Conservation (phyloP, 257 asterid species). For the Mitragyna speciosa region DNA sequence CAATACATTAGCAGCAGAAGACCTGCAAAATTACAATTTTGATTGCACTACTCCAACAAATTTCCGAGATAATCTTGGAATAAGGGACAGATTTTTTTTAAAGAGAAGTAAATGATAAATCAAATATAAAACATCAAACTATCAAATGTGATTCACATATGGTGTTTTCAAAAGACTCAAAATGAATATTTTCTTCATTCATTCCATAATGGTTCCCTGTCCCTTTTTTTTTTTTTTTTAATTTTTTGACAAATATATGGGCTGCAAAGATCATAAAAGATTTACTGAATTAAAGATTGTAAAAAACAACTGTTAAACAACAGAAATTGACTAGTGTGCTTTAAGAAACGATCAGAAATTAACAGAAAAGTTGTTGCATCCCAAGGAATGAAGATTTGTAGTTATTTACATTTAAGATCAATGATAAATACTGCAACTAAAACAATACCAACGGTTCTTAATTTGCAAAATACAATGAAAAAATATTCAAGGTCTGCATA, state of each 20-base stretch:
- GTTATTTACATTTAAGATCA: not conserved
- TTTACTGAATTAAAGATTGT: not conserved
- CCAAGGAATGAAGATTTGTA: not conserved
- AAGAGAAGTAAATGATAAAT: not conserved
- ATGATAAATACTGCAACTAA: not conserved
- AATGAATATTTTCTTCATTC: not conserved
- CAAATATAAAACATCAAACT: not conserved
- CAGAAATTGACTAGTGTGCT: not conserved
- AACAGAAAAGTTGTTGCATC: not conserved
- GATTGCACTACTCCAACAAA: conserved; percentile 1
- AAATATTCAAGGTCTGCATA: not conserved
- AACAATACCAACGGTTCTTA: not conserved
- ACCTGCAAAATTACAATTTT: conserved; percentile 29
- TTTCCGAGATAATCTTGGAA: not conserved
- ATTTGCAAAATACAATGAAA: not conserved
- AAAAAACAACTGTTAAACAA: not conserved
- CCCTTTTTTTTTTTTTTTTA: too few relatives aligned
- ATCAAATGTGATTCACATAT: not conserved
- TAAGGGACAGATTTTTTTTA: not conserved
- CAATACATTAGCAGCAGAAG: conserved; percentile 20
- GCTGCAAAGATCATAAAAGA: not conserved
- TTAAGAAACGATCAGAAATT: not conserved
- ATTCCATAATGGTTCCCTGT: not conserved
- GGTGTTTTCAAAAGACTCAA: not conserved
- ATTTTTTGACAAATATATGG: not conserved